Conservation (phyloP, 345 rosid species). For the Rhodamnia argentea region DNA sequence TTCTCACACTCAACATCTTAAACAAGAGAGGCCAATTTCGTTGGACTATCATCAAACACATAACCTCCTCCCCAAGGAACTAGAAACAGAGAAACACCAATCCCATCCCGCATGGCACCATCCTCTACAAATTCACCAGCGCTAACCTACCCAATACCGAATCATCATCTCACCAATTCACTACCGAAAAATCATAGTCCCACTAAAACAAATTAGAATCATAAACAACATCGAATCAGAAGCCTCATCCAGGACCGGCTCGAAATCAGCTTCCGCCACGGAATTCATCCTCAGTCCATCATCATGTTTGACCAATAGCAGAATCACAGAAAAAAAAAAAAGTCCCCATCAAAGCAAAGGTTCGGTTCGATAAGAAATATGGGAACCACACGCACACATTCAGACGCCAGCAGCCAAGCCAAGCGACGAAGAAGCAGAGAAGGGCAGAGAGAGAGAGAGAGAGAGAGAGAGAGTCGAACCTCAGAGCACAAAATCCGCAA, state of each 20-base stretch:
- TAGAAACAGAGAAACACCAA: background rate
- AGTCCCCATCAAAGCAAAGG: background rate
- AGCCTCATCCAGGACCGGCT: background rate
- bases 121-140: background rate
- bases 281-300: background rate
- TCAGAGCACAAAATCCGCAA: background rate
- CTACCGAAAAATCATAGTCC: background rate
- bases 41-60: background rate
- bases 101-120: background rate
- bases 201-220: background rate
- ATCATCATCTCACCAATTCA: background rate
- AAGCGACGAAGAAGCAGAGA: background rate
- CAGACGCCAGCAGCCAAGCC: background rate
- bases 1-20: background rate
- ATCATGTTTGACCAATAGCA: background rate
- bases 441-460: background rate
- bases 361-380: background rate
- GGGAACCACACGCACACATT: background rate
- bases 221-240: background rate
- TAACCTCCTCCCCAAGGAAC: background rate
- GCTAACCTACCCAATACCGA: background rate
- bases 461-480: background rate
- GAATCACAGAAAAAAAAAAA: background rate
- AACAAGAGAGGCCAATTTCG: background rate
- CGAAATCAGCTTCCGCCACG: background rate